Base-by-base conservation (phyloP, 164 flowering plant genomes). In the Euptelea pleiosperma region DNA sequence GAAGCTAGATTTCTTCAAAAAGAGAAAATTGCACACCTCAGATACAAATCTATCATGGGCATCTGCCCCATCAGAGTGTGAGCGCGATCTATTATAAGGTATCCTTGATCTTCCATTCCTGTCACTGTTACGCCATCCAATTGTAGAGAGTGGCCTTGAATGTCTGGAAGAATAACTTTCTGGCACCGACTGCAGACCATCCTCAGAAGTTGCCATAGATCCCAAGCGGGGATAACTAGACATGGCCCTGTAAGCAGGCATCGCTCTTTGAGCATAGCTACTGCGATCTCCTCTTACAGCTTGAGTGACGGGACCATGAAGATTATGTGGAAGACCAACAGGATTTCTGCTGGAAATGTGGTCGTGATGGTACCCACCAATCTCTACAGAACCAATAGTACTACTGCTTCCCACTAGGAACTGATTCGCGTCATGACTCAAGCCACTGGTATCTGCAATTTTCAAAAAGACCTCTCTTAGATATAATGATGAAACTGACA, bases 111-210 rank as follows among this genome's bases (percentile, higher is more conserved):
- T 72, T 49, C 85, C 77, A 54, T 47, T 69, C 65, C 85, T 63
- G 7, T 77, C 85, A 72, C 52, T 63, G 55, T 69, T 63, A 56
- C 67, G 82, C 81, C 79, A 73, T 47, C 76, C 75, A 10, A 55
- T 4, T n/a, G 66, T 39, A 3, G 84, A 44, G 41, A 66, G 33
- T 40, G 74, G 58, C 75, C 81, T 70, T 41, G 71, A 60, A 70
- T 82, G 71, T 61, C 91, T 70, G 18, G 82, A 58, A 22, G 79
- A 43, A 64, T 73, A 59, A 51, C 61, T 64, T 58, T 74, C 83
- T 45, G 74, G 55, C 3, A 61, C 69, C 31, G 68, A 39, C 33
- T 56, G 80, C 62, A 63, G 25, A 50, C 77, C 69, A 11, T 70
- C 80, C 46, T 76, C 78, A 24, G 79, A 25, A 59, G 34, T 42